Conservation (phyloP, 441 rosid species). For the Theobroma grandiflorum region DNA sequence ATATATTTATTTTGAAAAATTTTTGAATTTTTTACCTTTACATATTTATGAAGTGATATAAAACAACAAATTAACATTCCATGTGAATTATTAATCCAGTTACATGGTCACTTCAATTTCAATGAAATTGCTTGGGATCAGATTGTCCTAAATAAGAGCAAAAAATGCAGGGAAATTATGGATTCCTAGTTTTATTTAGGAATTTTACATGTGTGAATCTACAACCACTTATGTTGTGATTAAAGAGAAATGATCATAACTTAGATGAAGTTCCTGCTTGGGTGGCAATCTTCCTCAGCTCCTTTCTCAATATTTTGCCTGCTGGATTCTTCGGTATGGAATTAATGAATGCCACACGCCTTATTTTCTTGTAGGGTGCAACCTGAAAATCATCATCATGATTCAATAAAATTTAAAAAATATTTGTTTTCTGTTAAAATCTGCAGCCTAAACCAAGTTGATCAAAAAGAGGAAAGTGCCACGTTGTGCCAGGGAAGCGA, state of each 20-base stretch:
- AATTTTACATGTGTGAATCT: too few relatives aligned
- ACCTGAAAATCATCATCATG: constrained; percentile 30
- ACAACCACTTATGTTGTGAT: too few relatives aligned
- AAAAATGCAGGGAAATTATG: too few relatives aligned
- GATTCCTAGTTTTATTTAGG: too few relatives aligned
- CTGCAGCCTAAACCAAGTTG: not conserved
- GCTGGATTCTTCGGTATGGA: constrained; percentile 43
- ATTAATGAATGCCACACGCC: constrained; percentile 40
- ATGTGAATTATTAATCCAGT: too few relatives aligned
- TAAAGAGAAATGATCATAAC: constrained; percentile 25
- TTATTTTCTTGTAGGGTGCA: constrained; percentile 53
- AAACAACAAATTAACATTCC: too few relatives aligned
- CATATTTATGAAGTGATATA: too few relatives aligned
- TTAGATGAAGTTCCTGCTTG: constrained; percentile 28
- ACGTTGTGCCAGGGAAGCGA: not conserved
- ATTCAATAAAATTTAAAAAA: not conserved
- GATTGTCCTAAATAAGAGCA: too few relatives aligned
- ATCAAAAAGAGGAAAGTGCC: not conserved
- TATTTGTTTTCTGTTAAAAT: not conserved
- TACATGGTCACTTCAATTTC: too few relatives aligned
- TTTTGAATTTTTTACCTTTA: too few relatives aligned
- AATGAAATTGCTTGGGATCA: too few relatives aligned
- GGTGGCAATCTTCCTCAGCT: constrained; percentile 29
- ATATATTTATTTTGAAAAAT: too few relatives aligned
- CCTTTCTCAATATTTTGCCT: constrained; percentile 48